Evolutionary conservation across 2,329 filamentous ascomycete species (phyloP).

Genomic region (Pezicula carpinea): DNA sequence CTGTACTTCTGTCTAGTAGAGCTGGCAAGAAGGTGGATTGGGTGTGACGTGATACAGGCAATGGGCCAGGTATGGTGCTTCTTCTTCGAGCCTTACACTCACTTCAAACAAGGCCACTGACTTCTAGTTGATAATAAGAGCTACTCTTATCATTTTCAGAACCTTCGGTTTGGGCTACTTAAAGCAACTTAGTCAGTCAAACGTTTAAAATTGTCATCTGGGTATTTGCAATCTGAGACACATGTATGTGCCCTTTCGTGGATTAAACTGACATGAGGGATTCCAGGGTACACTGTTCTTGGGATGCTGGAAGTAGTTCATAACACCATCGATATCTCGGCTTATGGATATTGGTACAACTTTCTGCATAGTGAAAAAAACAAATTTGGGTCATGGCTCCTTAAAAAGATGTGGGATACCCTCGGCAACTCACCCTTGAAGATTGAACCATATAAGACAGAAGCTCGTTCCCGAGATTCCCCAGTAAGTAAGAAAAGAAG

Average conservation of each 20-base stretch:
- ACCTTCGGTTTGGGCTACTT: too few relatives aligned
- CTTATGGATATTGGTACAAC: conserved; percentile 6
- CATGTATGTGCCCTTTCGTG: too few relatives aligned
- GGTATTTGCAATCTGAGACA: too few relatives aligned
- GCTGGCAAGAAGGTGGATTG: conserved; percentile 12
- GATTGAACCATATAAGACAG: conserved; percentile 10
- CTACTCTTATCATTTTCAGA: too few relatives aligned
- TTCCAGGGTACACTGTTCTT: background rate
- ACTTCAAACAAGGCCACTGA: too few relatives aligned
- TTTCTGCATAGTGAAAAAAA: conserved; percentile 13
- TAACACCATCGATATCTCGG: conserved; percentile 9
- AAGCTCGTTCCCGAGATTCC: conserved; percentile 8
- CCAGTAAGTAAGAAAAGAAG: conserved; percentile 2
- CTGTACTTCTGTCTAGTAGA: conserved; percentile 5
- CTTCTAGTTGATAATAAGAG: too few relatives aligned
- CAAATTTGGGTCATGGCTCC: conserved; percentile 8
- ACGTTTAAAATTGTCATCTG: too few relatives aligned
- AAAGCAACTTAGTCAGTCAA: too few relatives aligned
- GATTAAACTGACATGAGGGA: too few relatives aligned
- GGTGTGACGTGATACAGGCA: conserved; percentile 9
- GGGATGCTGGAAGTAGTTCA: conserved; percentile 9
- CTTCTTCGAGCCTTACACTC: too few relatives aligned
- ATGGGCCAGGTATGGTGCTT: conserved; percentile 7
- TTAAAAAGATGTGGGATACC: conserved; percentile 5
- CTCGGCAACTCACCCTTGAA: conserved; percentile 2